Evolutionary conservation across 2,329 filamentous ascomycete genomes (phyloP).

Genomic region (Tolypocladium cylindrosporum): DNA sequence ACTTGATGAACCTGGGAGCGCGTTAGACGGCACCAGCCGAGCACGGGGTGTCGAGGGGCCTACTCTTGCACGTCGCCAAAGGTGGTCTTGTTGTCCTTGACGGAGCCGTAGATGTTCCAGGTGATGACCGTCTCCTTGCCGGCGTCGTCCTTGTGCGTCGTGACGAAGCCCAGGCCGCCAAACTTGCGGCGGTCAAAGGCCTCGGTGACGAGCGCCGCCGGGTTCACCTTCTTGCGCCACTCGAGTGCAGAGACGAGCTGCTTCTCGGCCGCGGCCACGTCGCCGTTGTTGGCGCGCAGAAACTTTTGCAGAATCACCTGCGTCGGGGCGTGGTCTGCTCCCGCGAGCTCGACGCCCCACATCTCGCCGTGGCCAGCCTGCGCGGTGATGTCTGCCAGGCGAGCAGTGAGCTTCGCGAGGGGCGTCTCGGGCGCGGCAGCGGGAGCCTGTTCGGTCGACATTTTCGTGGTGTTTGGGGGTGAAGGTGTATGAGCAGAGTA

Average conservation of each 20-base stretch:
- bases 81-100: slow-evolving; percentile 72
- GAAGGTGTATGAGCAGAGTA: not conserved
- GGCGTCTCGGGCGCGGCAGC: slow-evolving; percentile 16
- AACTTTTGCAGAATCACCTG: slow-evolving; percentile 88
- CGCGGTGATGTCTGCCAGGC: slow-evolving; percentile 46
- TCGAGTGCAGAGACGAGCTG: slow-evolving; percentile 72
- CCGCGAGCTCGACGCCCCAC: slow-evolving; percentile 67
- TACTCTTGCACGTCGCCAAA: slow-evolving; percentile 78
- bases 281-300: slow-evolving; percentile 76
- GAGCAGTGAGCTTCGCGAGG: slow-evolving; percentile 46
- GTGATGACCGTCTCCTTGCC: slow-evolving; percentile 59
- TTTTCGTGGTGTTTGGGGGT: not conserved
- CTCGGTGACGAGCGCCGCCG: slow-evolving; percentile 52
- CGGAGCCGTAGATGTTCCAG: slow-evolving; percentile 88
- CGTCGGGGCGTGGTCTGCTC: slow-evolving; percentile 54
- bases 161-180: slow-evolving; percentile 69
- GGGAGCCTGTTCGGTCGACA: not conserved
- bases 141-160: slow-evolving; percentile 51
- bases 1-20: slow-evolving; percentile 64
- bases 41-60: slow-evolving; percentile 17
- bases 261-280: slow-evolving; percentile 61
- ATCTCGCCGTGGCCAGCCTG: slow-evolving; percentile 62
- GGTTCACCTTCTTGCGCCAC: slow-evolving; percentile 73
- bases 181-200: slow-evolving; percentile 63
- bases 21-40: not conserved